These are phyloP conservation scores for Thyridium curvatum DNA, from an alignment of 2,329 filamentous ascomycete genomes.

Conservation along the genomic window DNA sequence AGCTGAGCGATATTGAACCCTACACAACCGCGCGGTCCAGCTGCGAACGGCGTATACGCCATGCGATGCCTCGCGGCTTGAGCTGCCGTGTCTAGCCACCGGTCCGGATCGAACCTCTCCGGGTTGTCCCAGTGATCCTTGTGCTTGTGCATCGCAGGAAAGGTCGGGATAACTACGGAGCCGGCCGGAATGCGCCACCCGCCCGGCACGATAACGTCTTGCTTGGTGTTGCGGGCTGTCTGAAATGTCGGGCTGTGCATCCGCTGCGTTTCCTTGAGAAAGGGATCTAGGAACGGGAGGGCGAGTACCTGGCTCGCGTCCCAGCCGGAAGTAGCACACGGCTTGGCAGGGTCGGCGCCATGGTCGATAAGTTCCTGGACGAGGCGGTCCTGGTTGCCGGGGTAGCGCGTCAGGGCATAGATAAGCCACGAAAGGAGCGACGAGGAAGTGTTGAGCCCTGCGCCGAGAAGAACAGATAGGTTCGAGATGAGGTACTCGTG, in stretches of 20 bases:
- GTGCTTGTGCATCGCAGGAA: conserved; percentile 48
- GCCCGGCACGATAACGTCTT: conserved; percentile 51
- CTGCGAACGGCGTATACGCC: conserved; percentile 53
- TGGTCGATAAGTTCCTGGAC: conserved; percentile 52
- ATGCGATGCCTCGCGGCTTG: conserved; percentile 45
- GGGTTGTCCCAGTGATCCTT: conserved; percentile 52
- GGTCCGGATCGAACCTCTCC: conserved; percentile 48
- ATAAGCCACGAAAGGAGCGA: conserved; percentile 53
- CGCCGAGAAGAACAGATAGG: conserved; percentile 46
- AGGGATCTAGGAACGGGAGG: conserved; percentile 48
- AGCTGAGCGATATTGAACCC: conserved; percentile 59
- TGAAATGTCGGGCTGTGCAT: conserved; percentile 56
- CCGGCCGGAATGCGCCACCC: conserved; percentile 50
- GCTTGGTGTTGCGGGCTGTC: conserved; percentile 48
- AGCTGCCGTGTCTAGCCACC: conserved; percentile 49
- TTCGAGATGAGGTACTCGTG: conserved; percentile 27
- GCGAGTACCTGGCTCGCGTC: conserved; percentile 36
- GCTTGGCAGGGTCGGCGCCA: conserved; percentile 30
- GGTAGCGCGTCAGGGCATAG: conserved; percentile 46
- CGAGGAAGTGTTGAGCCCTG: conserved; percentile 55
- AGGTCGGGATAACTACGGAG: conserved; percentile 44
- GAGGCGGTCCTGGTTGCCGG: conserved; percentile 48
- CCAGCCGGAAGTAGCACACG: too few relatives aligned
- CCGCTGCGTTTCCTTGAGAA: conserved; percentile 55
- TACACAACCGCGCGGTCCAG: conserved; percentile 52